Conservation (phyloP, 441 rosid species). For the Flueggea neowawraea region DNA sequence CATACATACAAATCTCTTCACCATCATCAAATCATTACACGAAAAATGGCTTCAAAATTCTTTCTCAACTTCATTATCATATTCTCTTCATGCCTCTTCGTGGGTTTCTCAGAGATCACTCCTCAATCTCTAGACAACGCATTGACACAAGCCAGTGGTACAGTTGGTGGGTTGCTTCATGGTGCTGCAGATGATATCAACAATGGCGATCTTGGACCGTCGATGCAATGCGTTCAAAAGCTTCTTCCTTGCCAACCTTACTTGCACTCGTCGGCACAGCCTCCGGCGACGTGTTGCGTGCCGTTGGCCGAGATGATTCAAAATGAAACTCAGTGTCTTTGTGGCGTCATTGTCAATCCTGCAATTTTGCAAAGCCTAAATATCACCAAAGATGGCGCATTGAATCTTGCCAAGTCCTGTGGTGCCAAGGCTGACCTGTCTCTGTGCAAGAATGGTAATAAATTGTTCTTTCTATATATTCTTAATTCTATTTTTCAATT, state of each 20-base stretch:
- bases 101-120: background rate
- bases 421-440: constrained; percentile 8
- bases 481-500: background rate
- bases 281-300: background rate
- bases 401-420: background rate
- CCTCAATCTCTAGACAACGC: background rate
- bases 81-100: background rate
- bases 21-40: too few relatives aligned
- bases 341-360: background rate
- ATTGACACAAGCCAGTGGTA: background rate
- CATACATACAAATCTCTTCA: too few relatives aligned
- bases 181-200: background rate
- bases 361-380: background rate
- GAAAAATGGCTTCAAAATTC: too few relatives aligned
- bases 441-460: background rate
- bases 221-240: background rate
- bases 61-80: background rate
- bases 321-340: background rate
- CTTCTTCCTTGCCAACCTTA: background rate
- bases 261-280: background rate
- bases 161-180: background rate
- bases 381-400: background rate
- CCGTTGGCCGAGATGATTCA: background rate
- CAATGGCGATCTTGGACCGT: background rate
- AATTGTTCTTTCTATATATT: background rate